These are phyloP conservation scores for Cichorium intybus DNA, from an alignment of 140 eudicot species.

Conservation along the genomic window DNA sequence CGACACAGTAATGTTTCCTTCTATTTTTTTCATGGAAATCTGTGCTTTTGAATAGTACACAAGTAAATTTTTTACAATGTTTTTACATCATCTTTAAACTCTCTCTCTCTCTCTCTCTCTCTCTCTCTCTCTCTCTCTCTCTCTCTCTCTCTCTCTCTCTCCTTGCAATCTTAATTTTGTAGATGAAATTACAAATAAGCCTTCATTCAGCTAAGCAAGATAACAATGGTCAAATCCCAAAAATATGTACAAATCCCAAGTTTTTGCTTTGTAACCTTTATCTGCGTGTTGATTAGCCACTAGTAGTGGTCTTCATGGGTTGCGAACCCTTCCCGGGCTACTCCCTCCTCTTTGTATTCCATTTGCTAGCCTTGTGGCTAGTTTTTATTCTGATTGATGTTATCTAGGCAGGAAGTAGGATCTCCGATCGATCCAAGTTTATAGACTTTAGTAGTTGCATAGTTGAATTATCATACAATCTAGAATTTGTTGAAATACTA, in stretches of 20 bases:
- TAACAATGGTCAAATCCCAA: not conserved
- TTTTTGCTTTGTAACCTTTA: not conserved
- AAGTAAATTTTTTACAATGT: conserved; percentile 13
- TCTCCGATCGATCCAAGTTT: not conserved
- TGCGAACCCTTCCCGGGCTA: no score
- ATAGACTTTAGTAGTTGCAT: not conserved
- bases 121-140: conserved; percentile 6
- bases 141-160: conserved; percentile 9
- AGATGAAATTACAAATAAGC: not conserved
- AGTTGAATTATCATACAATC: conserved; percentile 3
- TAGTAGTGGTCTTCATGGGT: not conserved
- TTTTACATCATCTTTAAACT: not conserved
- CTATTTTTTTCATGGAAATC: conserved; percentile 54
- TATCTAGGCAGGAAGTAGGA: no score
- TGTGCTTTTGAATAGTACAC: conserved; percentile 42
- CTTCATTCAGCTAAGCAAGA: conserved; percentile 1
- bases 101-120: conserved; percentile 1
- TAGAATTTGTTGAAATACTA: not conserved
- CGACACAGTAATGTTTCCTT: conserved; percentile 62
- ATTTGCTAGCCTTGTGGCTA: not conserved
- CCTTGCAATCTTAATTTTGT: not conserved
- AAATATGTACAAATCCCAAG: not conserved
- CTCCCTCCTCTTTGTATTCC: no score
- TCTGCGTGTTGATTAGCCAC: not conserved
- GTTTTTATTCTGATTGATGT: not conserved